Evolutionary conservation across 164 flowering plant genomes (phyloP).

Genomic region (Aristolochia contorta): DNA sequence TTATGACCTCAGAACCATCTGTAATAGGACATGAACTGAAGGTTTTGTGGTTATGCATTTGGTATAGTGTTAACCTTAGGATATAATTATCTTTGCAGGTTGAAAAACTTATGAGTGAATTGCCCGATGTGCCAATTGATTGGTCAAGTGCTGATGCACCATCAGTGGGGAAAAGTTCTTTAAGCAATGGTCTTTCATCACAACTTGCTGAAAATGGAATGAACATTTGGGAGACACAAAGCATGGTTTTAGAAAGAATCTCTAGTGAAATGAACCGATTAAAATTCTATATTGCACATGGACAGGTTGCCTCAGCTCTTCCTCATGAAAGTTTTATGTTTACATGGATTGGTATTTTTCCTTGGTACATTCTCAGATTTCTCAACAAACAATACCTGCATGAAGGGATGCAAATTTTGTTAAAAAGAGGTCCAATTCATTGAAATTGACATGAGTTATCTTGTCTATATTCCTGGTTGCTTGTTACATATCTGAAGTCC

Average conservation of each 20-base stretch:
- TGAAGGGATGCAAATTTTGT: no score
- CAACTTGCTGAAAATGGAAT: slow-evolving; percentile 64
- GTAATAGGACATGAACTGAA: no score
- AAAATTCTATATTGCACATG: slow-evolving; percentile 82
- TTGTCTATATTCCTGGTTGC: no score
- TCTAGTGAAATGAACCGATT: slow-evolving; percentile 98
- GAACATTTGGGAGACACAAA: slow-evolving; percentile 82
- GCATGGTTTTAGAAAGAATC: slow-evolving; percentile 94
- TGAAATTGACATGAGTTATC: no score
- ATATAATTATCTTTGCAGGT: slow-evolving; percentile 14
- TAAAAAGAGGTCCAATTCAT: no score
- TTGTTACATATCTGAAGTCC: no score
- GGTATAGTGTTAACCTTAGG: no score
- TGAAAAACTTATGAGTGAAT: slow-evolving; percentile 33
- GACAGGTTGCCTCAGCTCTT: slow-evolving; percentile 55
- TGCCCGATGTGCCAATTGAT: slow-evolving; percentile 35
- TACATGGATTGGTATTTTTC: no score
- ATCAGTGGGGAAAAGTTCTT: slow-evolving; percentile 29
- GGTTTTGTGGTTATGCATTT: no score
- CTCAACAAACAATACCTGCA: no score
- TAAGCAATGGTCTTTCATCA: slow-evolving; percentile 35
- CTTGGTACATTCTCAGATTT: no score
- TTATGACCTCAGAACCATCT: no score
- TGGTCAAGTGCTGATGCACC: slow-evolving; percentile 52
- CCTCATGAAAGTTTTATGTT: not conserved